Evolutionary conservation across 2,329 filamentous ascomycete species (phyloP).

Genomic region (Colletotrichum falcatum): DNA sequence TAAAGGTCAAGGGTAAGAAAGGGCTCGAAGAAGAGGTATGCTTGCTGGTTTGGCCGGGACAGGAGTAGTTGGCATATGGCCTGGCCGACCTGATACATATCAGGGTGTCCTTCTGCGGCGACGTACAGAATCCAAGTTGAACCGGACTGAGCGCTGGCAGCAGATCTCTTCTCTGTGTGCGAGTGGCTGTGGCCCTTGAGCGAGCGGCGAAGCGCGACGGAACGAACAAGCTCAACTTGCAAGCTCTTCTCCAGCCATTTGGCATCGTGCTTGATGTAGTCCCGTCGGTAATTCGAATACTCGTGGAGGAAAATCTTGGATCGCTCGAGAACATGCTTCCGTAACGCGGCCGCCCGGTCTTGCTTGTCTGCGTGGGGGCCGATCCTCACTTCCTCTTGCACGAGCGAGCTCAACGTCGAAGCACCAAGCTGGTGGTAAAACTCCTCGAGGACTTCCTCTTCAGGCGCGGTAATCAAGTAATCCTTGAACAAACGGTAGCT

Average conservation of each 20-base stretch:
- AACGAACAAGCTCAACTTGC: conserved; percentile 80
- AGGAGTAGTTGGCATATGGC: conserved; percentile 86
- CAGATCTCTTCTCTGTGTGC: conserved; percentile 80
- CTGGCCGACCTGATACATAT: conserved; percentile 93
- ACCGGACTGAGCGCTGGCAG: conserved; percentile 69
- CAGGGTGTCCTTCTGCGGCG: conserved; percentile 73
- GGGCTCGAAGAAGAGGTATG: conserved; percentile 90
- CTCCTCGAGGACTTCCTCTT: conserved; percentile 86
- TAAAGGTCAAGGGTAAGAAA: conserved; percentile 87
- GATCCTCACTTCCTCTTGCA: conserved; percentile 82
- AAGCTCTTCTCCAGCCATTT: conserved; percentile 93
- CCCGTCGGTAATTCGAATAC: conserved; percentile 74
- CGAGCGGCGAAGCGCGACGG: conserved; percentile 81
- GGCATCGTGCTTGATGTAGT: conserved; percentile 85
- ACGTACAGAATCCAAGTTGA: conserved; percentile 79
- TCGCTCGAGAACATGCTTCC: conserved; percentile 87
- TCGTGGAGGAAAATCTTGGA: conserved; percentile 91
- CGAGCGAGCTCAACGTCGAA: conserved; percentile 78
- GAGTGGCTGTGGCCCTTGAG: conserved; percentile 77
- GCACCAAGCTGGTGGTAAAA: conserved; percentile 89
- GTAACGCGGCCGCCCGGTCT: conserved; percentile 74
- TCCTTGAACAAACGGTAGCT: conserved; percentile 91
- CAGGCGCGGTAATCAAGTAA: conserved; percentile 84
- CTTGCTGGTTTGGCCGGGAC: conserved; percentile 85
- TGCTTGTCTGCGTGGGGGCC: conserved; percentile 76